A percentile compares a stretch with the other conserved stretches of the same genome.
phyloP scores from a whole-genome alignment of 306 rosid species.

The Lathyrus tuberosus region DNA sequence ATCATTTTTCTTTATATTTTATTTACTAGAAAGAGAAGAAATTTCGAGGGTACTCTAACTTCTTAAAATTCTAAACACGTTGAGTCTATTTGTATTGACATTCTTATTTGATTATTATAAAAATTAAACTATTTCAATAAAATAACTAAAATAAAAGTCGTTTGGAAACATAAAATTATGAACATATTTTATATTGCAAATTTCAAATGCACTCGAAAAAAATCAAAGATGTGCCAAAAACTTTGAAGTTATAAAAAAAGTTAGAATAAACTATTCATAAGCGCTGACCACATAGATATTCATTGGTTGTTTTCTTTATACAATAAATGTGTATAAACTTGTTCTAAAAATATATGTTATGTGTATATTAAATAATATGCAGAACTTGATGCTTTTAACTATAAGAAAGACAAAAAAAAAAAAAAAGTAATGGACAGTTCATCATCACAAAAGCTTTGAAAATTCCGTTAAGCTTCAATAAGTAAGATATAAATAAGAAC shows the following conservation, averaged over 20 bases:
- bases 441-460: conserved; percentile 12
- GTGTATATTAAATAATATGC: neutral
- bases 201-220: neutral
- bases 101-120: neutral
- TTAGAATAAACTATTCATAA: neutral
- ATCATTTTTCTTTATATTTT: too few species aligned
- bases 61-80: neutral
- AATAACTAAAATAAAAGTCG: neutral
- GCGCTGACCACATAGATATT: neutral
- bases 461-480: conserved; percentile 17
- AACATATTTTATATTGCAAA: neutral
- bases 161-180: neutral
- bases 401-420: conserved; percentile 13
- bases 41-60: neutral
- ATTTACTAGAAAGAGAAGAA: too few species aligned
- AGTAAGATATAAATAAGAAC: neutral
- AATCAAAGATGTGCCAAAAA: conserved; percentile 7
- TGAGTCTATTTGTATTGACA: neutral
- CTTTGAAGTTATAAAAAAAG: conserved; percentile 5
- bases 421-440: neutral
- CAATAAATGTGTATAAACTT: neutral
- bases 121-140: neutral
- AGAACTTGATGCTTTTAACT: neutral
- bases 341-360: too few species aligned
- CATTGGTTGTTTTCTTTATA: conserved; percentile 22